Evolutionary conservation across 495 filamentous ascomycete genomes (phyloP).

Genomic region (Xylaria palmicola): DNA sequence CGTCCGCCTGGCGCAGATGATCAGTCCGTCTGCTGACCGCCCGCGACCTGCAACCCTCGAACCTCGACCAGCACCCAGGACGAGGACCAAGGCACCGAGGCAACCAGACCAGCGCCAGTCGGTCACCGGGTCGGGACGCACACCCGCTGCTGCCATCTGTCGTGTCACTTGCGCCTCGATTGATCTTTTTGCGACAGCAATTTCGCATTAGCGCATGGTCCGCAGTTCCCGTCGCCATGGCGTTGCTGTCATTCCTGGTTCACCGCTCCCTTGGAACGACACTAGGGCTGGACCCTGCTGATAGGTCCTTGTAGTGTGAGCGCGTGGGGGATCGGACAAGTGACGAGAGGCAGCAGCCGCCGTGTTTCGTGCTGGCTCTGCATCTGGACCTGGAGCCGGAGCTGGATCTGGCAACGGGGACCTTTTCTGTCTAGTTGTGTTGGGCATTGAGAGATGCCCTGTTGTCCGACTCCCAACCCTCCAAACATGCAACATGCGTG

Average conservation of each 20-base stretch:
- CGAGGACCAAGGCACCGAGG: not conserved
- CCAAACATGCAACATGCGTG: not conserved
- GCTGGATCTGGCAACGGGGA: slow-evolving; percentile 3
- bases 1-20: not conserved
- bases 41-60: not conserved
- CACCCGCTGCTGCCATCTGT: not conserved
- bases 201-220: slow-evolving; percentile 5
- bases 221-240: slow-evolving; percentile 6
- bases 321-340: not conserved
- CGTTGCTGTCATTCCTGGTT: not conserved
- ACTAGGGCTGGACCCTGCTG: no score
- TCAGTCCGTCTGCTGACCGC: slow-evolving; percentile 4
- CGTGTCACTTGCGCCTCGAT: slow-evolving; percentile 8
- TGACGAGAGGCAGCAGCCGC: slow-evolving; percentile 11
- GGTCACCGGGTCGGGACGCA: not conserved
- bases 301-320: not conserved
- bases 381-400: no score
- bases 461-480: no score
- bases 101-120: not conserved
- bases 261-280: slow-evolving; percentile 4
- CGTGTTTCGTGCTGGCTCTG: not conserved
- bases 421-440: not conserved
- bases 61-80: not conserved
- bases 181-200: slow-evolving; percentile 1
- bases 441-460: slow-evolving; percentile 2